Evolutionary conservation across 371 early-diverging fungal genomes (phyloP).

Genomic region (Lichtheimia hyalospora): DNA sequence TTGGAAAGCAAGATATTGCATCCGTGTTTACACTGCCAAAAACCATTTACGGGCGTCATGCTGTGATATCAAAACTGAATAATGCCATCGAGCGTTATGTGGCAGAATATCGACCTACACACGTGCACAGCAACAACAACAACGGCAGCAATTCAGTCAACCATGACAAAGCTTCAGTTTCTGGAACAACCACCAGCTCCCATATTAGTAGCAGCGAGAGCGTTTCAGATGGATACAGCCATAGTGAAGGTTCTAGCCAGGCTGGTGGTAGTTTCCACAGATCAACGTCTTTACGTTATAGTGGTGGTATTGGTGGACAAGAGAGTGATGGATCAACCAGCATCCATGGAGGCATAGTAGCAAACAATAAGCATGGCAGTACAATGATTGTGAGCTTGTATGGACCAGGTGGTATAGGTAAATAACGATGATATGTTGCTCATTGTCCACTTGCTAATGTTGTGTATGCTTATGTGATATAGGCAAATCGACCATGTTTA

Average conservation of each 20-base stretch:
- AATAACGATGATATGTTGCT: background rate
- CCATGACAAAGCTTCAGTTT: slow-evolving; percentile 13
- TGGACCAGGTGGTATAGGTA: slow-evolving; percentile 39
- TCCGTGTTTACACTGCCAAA: slow-evolving; percentile 47
- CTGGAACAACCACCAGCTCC: background rate
- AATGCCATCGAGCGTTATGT: slow-evolving; percentile 35
- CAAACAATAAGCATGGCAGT: too few relatives aligned
- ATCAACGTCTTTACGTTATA: too few relatives aligned
- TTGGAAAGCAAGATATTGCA: slow-evolving; percentile 42
- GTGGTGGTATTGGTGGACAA: too few relatives aligned
- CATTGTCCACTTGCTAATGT: background rate
- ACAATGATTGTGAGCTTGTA: slow-evolving; percentile 26
- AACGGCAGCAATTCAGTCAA: slow-evolving; percentile 14
- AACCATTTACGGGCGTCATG: slow-evolving; percentile 38
- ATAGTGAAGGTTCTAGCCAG: too few relatives aligned
- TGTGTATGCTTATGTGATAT: background rate
- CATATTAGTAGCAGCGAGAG: slow-evolving; percentile 2
- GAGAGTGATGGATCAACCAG: too few relatives aligned
- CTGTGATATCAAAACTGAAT: slow-evolving; percentile 30
- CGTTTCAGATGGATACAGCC: background rate
- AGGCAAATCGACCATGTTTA: slow-evolving; percentile 40
- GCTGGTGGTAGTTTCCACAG: too few relatives aligned
- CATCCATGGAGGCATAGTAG: too few relatives aligned
- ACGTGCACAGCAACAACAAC: background rate
- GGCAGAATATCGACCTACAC: slow-evolving; percentile 23